Evolutionary conservation across 2,329 filamentous ascomycete species (phyloP).

Genomic region (Biscogniauxia sp.): DNA sequence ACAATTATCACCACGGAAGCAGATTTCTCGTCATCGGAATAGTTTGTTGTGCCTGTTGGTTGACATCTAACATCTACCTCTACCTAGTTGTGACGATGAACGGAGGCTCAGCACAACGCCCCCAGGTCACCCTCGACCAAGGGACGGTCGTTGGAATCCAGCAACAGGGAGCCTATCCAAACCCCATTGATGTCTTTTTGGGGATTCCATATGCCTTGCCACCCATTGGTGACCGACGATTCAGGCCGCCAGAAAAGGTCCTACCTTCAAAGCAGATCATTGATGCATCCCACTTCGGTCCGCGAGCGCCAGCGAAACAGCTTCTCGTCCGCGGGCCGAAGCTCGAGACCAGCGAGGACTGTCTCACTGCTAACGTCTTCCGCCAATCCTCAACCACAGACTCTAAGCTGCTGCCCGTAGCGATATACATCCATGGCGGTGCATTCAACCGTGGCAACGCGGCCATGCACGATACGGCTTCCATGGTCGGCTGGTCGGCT

Average conservation of each 20-base stretch:
- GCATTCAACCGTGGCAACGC: conserved; percentile 43
- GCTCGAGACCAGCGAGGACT: conserved; percentile 25
- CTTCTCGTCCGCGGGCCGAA: conserved; percentile 18
- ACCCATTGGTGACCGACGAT: conserved; percentile 45
- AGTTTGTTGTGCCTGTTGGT: not conserved
- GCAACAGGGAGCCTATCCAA: conserved; percentile 14
- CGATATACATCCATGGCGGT: conserved; percentile 46
- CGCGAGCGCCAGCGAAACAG: conserved; percentile 20
- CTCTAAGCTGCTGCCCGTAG: conserved; percentile 29
- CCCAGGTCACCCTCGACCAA: conserved; percentile 14
- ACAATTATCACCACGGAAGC: not conserved
- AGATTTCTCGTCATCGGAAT: not conserved
- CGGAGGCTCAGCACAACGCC: conserved; percentile 4
- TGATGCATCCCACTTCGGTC: conserved; percentile 26
- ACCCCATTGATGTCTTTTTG: conserved; percentile 40
- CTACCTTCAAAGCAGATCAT: conserved; percentile 24
- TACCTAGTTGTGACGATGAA: not conserved
- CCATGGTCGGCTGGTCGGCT: conserved; percentile 47
- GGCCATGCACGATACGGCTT: conserved; percentile 45
- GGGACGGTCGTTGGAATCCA: conserved; percentile 27
- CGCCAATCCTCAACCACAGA: conserved; percentile 12
- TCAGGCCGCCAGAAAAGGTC: conserved; percentile 36
- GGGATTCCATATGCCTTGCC: conserved; percentile 49
- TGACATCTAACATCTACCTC: not conserved
- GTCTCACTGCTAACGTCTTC: conserved; percentile 28